phyloP scores from a whole-genome alignment of 2,329 filamentous ascomycete genomes.

The Nakataea oryzae region DNA sequence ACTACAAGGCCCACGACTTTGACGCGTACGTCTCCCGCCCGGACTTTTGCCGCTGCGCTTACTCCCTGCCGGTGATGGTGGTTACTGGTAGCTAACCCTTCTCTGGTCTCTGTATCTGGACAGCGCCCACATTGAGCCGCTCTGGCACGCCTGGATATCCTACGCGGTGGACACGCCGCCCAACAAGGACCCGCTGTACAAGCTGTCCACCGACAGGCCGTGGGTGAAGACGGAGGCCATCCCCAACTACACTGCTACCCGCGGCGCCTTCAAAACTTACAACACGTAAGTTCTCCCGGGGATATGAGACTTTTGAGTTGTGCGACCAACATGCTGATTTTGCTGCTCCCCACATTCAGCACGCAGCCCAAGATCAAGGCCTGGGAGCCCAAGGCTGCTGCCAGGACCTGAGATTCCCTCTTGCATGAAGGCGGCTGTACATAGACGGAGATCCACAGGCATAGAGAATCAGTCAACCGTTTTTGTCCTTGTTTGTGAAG shows the following conservation, averaged over 20 bases:
- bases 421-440: conserved; percentile 7
- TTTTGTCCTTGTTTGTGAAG: not conserved
- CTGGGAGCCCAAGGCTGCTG: conserved; percentile 21
- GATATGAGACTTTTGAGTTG: rapidly evolving
- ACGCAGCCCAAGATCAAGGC: conserved; percentile 23
- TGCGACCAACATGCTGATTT: not conserved
- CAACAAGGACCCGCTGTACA: conserved; percentile 59
- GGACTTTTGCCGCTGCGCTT: conserved; percentile 7
- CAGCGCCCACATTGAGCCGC: conserved; percentile 78
- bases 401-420: conserved; percentile 12
- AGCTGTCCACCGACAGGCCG: conserved; percentile 40
- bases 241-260: conserved; percentile 64
- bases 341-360: conserved; percentile 8
- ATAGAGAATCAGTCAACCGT: not conserved
- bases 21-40: conserved; percentile 50
- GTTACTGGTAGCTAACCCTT: not conserved
- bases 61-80: not conserved
- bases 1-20: conserved; percentile 83
- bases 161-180: conserved; percentile 87
- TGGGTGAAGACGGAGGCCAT: conserved; percentile 69
- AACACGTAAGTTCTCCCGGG: conserved; percentile 62
- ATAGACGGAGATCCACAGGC: conserved; percentile 4
- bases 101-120: not conserved
- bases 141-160: conserved; percentile 97
- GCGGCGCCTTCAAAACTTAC: conserved; percentile 84